phyloP scores from a whole-genome alignment of 106 monocot species.

The Dactylorhiza incarnata region DNA sequence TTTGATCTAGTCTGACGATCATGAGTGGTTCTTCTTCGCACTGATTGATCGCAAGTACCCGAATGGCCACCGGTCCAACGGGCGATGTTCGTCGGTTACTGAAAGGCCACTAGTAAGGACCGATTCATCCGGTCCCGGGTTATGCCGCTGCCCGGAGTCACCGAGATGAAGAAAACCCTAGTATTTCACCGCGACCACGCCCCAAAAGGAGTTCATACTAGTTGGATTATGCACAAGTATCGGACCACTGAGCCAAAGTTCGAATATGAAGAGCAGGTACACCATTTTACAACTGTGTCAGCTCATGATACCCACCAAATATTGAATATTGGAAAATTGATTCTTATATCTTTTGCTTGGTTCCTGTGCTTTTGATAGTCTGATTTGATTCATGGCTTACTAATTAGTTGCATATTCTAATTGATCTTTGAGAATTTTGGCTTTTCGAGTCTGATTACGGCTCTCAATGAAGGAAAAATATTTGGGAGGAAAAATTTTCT shows the following conservation, averaged over 20 bases:
- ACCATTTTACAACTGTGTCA: not conserved
- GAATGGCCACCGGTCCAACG: constrained; percentile 14
- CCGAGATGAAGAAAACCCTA: constrained; percentile 21
- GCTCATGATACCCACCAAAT: not conserved
- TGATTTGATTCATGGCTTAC: not conserved
- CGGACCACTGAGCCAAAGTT: constrained; percentile 17
- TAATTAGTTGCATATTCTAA: not conserved
- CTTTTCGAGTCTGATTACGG: no score
- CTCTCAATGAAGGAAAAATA: no score
- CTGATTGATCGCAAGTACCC: constrained; percentile 20
- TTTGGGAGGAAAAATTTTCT: no score
- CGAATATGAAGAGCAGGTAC: constrained; percentile 13
- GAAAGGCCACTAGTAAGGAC: constrained; percentile 21
- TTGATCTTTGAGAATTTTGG: no score
- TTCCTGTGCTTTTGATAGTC: not conserved
- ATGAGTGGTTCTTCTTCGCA: constrained; percentile 22
- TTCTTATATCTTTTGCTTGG: not conserved
- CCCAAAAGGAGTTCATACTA: constrained; percentile 8
- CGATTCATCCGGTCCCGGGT: constrained; percentile 5
- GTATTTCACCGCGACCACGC: constrained; percentile 18
- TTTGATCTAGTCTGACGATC: constrained; percentile 14
- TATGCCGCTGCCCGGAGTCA: not conserved
- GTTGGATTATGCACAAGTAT: constrained; percentile 25
- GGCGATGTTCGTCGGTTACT: constrained; percentile 12
- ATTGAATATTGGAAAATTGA: not conserved